Evolutionary conservation across 2,329 filamentous ascomycete genomes (phyloP).

Genomic region (Trichophyton mentagrophytes): DNA sequence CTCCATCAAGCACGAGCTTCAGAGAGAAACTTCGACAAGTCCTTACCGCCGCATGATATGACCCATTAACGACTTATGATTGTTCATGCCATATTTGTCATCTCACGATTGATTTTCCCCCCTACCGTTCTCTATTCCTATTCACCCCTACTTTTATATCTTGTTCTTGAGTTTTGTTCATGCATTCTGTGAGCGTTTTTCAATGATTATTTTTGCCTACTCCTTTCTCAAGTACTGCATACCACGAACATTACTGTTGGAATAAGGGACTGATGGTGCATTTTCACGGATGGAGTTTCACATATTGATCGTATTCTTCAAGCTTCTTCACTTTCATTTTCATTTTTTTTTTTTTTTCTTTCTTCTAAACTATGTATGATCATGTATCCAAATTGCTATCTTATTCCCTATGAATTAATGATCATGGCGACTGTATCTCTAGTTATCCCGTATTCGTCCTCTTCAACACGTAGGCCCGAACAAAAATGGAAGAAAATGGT

Average conservation of each 20-base stretch:
- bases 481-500: neutral
- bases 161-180: neutral
- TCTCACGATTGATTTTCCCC: neutral
- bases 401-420: neutral
- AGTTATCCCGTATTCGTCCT: neutral
- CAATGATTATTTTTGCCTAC: neutral
- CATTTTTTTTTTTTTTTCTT: no score
- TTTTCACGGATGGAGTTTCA: neutral
- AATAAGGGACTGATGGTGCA: slow-evolving; percentile 1
- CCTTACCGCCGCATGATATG: neutral
- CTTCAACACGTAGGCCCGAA: neutral
- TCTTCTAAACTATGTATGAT: neutral
- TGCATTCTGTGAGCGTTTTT: slow-evolving; percentile 1
- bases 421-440: neutral
- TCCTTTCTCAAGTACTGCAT: neutral
- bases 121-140: neutral
- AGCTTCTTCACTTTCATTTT: no score
- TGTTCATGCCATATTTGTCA: neutral
- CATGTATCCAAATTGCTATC: neutral
- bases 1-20: neutral
- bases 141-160: neutral
- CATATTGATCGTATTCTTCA: neutral
- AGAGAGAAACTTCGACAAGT: slow-evolving; percentile 1
- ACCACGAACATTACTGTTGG: neutral
- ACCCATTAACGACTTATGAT: neutral